A percentile compares a stretch with the other conserved stretches of the same genome.
Evolutionary conservation across 257 asterid genomes (phyloP).

Genomic region (Primulina huaijiensis): DNA sequence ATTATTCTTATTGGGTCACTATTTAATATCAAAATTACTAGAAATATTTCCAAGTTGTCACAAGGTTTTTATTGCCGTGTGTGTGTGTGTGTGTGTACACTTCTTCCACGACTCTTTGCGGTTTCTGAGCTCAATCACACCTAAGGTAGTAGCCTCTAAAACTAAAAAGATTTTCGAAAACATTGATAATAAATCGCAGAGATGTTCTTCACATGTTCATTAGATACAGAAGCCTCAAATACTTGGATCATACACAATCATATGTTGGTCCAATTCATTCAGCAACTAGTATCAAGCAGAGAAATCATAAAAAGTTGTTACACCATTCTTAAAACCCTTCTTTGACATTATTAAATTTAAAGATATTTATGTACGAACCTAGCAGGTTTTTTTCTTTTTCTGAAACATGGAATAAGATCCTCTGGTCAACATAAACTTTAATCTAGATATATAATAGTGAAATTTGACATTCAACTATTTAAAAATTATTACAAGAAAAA

Average conservation of each 20-base stretch:
- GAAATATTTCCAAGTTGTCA: too few species aligned
- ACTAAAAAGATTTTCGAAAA: background rate
- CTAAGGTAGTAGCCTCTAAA: background rate
- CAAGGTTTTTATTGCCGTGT: too few species aligned
- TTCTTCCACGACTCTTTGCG: conserved; percentile 4
- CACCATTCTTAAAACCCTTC: background rate
- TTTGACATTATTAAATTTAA: too few species aligned
- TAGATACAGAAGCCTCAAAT: background rate
- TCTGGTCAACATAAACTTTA: background rate
- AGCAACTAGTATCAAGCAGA: background rate
- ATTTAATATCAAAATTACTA: background rate
- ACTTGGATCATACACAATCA: background rate
- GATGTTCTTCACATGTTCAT: background rate
- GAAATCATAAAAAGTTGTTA: too few species aligned
- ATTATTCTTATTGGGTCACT: background rate
- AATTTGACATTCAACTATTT: conserved; percentile 1
- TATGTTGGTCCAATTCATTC: background rate
- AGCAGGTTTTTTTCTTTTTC: background rate
- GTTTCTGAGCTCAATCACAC: conserved; percentile 3
- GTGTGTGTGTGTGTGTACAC: background rate
- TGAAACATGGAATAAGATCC: background rate
- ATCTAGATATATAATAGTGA: background rate
- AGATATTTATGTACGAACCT: background rate
- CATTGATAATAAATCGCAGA: too few species aligned
- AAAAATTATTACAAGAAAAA: background rate